These are phyloP conservation scores for Lepidium africanum DNA, from an alignment of 345 rosid genomes.

Conservation along the genomic window DNA sequence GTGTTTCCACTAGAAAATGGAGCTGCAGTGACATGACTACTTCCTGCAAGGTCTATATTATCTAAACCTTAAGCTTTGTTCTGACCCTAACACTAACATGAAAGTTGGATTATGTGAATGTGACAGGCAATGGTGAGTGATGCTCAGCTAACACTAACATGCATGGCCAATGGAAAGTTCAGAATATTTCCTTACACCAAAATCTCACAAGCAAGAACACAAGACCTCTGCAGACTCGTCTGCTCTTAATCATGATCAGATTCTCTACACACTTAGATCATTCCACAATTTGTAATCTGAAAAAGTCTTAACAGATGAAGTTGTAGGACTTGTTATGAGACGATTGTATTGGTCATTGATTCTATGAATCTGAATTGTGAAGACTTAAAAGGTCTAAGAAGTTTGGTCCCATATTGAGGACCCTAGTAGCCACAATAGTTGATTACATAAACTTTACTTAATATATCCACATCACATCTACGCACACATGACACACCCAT, in stretches of 20 bases:
- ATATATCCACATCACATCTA: constrained; percentile 20
- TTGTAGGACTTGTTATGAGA: neutral
- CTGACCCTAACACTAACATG: neutral
- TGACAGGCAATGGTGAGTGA: constrained; percentile 56
- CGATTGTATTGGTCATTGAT: constrained; percentile 6
- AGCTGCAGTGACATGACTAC: constrained; percentile 58
- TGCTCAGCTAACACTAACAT: constrained; percentile 58
- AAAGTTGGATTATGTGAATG: neutral
- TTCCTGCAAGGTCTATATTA: constrained; percentile 54
- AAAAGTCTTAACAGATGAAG: neutral
- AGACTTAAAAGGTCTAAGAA: constrained; percentile 12
- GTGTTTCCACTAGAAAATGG: constrained; percentile 64
- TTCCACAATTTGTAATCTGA: neutral
- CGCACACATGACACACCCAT: constrained; percentile 22
- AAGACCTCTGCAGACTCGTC: constrained; percentile 68
- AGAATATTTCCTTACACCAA: constrained; percentile 52
- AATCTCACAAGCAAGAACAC: constrained; percentile 48
- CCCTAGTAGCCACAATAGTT: constrained; percentile 8
- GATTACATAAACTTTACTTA: constrained; percentile 12
- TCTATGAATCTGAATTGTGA: constrained; percentile 9
- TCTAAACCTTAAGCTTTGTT: neutral
- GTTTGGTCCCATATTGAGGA: constrained; percentile 8
- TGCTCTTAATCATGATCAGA: constrained; percentile 36
- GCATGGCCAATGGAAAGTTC: constrained; percentile 59
- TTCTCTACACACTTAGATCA: neutral